phyloP scores from a whole-genome alignment of 2,329 filamentous ascomycete genomes.

The Fusarium bulbicola region DNA sequence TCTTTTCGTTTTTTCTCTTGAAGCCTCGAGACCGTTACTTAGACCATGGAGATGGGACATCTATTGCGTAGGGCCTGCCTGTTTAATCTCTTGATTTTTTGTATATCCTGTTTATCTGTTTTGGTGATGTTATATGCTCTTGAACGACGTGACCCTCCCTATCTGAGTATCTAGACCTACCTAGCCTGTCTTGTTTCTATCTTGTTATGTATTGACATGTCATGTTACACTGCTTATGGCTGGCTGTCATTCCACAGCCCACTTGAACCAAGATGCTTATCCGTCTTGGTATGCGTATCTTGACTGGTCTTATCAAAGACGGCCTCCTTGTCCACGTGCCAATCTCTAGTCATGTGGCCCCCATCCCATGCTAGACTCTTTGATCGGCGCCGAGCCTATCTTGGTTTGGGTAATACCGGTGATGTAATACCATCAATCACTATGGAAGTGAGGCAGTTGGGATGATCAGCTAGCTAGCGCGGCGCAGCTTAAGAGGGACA shows the following conservation, averaged over 20 bases:
- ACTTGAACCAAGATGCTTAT: not conserved
- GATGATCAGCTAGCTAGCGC: not conserved
- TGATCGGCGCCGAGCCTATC: conserved; percentile 31
- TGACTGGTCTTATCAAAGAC: conserved; percentile 19
- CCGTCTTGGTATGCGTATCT: not conserved
- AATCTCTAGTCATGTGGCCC: conserved; percentile 30
- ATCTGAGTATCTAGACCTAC: not conserved
- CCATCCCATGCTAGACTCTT: conserved; percentile 29
- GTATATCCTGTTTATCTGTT: conserved; percentile 7
- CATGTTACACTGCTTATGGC: not conserved
- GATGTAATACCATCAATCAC: conserved; percentile 32
- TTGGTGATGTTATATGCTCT: conserved; percentile 2
- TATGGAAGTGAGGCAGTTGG: not conserved
- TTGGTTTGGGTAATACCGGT: conserved; percentile 24
- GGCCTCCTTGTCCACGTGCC: conserved; percentile 23
- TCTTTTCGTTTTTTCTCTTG: conserved; percentile 58
- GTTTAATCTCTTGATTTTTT: conserved; percentile 46
- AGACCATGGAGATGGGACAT: conserved; percentile 51
- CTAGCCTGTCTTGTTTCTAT: not conserved
- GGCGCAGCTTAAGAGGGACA: not conserved
- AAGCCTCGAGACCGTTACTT: conserved; percentile 48
- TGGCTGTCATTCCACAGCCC: not conserved
- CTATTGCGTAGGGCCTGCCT: conserved; percentile 46
- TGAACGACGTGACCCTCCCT: not conserved
- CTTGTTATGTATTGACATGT: not conserved